Evolutionary conservation across 2,329 filamentous ascomycete genomes (phyloP), one percentile per base, ranked within the genome.

Genomic region (Cryphonectria nitschkei): DNA sequence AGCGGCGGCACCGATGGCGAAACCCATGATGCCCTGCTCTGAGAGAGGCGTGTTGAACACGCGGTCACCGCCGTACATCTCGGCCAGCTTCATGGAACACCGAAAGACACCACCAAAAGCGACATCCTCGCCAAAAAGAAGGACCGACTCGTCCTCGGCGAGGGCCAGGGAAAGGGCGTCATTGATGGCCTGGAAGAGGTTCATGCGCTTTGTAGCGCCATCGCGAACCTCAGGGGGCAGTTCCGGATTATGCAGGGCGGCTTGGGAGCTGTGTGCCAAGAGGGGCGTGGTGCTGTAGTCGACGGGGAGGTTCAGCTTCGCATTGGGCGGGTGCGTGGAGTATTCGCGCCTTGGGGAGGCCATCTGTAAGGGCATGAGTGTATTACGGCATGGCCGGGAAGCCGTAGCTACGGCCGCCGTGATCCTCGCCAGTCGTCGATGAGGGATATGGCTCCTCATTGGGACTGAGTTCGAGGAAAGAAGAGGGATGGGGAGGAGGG

Each of bases 101-200:
- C 90, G 84, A 77, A 93, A 93, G 32, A 93, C 90, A 68, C 90
- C 90, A 29, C 90, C 90, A 71, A 99, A 99, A 19, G 96, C 93
- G 9, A 99, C 94, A 79, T 99, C 96, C 81, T 99, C 96, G 58
- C 96, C 96, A 77, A 99, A 99, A 13, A 99, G 87, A 70, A 98
- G 84, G 32, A 97, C 94, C 26, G 91, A 90, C 74, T 97, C 93
- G 76, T 98, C 95, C 50, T 91, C 89, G 22, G 92, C 89, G 39
- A 99, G 86, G 34, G 95, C 93, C 71, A 92, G 93, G 32, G 92
- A 89, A 32, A 99, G 86, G 14, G 95, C 95, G 74, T 95, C 90
- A 79, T 98, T 98, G 84, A 99, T 90, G 66, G 96, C 92, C 80
- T 97, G 94, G 83, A 96, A 98, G 52, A 98, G 87, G 82, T 98